These are phyloP conservation scores for Fusarium torulosum DNA, from an alignment of 2,329 filamentous ascomycete genomes.

Conservation along the genomic window DNA sequence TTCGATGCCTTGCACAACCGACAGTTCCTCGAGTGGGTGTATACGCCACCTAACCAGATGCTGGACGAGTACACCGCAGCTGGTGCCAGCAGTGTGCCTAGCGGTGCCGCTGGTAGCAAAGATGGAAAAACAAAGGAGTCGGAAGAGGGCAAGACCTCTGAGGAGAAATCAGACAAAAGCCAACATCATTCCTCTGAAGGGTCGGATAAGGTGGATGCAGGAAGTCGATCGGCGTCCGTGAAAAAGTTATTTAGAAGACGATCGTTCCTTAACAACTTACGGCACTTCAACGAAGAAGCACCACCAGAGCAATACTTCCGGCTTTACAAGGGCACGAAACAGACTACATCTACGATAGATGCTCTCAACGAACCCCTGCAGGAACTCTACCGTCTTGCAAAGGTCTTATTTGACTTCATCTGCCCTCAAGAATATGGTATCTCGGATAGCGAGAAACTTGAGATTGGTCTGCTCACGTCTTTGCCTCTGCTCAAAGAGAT, in stretches of 20 bases:
- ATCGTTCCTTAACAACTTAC: conserved; percentile 69
- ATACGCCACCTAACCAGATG: conserved; percentile 85
- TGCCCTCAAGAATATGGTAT: conserved; percentile 99
- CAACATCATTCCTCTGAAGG: conserved; percentile 51
- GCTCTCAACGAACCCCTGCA: conserved; percentile 87
- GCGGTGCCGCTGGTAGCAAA: conserved; percentile 52
- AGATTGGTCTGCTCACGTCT: conserved; percentile 95
- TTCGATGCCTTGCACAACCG: conserved; percentile 98
- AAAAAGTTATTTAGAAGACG: conserved; percentile 69
- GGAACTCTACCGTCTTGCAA: conserved; percentile 92
- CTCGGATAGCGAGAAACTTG: conserved; percentile 94
- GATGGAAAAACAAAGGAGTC: conserved; percentile 58
- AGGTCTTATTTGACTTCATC: conserved; percentile 97
- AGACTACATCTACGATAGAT: conserved; percentile 79
- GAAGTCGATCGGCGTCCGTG: conserved; percentile 53
- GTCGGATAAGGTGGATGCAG: conserved; percentile 58
- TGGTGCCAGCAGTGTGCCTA: conserved; percentile 48
- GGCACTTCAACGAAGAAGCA: conserved; percentile 66
- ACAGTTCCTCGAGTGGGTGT: conserved; percentile 96
- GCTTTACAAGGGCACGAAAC: conserved; percentile 81
- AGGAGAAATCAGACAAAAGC: conserved; percentile 54
- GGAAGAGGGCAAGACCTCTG: conserved; percentile 56
- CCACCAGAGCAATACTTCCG: conserved; percentile 85
- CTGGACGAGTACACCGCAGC: conserved; percentile 72
- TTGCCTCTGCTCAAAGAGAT: conserved; percentile 95